Evolutionary conservation across 1,284 basidiomycete genomes (phyloP).

Genomic region (Moesziomyces aphidis): DNA sequence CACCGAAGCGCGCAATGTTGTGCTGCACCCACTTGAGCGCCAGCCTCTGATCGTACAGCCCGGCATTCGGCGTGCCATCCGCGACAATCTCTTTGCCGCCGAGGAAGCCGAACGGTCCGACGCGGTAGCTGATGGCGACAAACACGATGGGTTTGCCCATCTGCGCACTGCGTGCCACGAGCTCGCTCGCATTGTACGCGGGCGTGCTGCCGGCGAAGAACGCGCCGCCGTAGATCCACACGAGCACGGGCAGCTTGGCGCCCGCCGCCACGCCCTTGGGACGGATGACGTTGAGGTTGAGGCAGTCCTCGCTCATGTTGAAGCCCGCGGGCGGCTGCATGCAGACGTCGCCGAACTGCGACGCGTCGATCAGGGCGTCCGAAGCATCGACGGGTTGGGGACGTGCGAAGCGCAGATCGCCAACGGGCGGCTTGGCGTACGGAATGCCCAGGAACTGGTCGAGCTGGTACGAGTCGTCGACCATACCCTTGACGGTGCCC

Average conservation of each 20-base stretch:
- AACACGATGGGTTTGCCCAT: slow-evolving; percentile 50
- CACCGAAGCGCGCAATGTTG: slow-evolving; percentile 53
- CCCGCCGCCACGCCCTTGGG: slow-evolving; percentile 17
- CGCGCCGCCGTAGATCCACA: slow-evolving; percentile 49
- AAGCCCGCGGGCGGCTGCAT: slow-evolving; percentile 18
- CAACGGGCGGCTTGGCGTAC: slow-evolving; percentile 39
- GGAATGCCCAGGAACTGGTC: slow-evolving; percentile 52
- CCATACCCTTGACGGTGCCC: slow-evolving; percentile 27
- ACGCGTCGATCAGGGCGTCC: slow-evolving; percentile 29
- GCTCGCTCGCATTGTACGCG: slow-evolving; percentile 36
- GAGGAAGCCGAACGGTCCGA: slow-evolving; percentile 50
- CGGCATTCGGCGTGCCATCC: slow-evolving; percentile 42
- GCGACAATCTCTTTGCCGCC: slow-evolving; percentile 26
- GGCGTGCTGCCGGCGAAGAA: slow-evolving; percentile 27
- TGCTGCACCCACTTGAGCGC: slow-evolving; percentile 48
- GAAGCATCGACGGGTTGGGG: slow-evolving; percentile 21
- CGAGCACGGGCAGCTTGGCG: slow-evolving; percentile 39
- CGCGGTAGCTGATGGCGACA: slow-evolving; percentile 49
- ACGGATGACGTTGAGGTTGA: slow-evolving; percentile 50
- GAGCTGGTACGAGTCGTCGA: slow-evolving; percentile 17
- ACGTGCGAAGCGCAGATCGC: slow-evolving; percentile 41
- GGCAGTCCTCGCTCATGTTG: slow-evolving; percentile 47
- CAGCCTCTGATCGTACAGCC: slow-evolving; percentile 50
- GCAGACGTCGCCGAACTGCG: slow-evolving; percentile 35
- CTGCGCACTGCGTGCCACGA: slow-evolving; percentile 36